Base-by-base conservation (phyloP, 2,329 filamentous ascomycete species). In the Hysterium pulicare region DNA sequence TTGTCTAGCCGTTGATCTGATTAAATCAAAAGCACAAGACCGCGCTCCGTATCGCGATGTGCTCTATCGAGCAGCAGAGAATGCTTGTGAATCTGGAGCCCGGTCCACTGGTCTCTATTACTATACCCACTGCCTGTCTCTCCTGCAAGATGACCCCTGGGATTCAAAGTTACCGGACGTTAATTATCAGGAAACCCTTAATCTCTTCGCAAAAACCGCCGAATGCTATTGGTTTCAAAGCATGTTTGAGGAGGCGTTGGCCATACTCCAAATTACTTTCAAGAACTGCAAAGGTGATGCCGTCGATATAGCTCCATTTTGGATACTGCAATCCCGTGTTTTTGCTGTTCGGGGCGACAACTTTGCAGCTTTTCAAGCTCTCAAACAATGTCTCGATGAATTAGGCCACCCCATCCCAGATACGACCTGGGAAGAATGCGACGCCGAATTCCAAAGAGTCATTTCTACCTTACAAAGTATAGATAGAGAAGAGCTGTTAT, bases 61-160 rank as follows among this genome's bases (percentile, higher is more conserved):
- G 8, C 73, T 97, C 6, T 86, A 83, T 58, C 82, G 89, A 41
- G 88, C 87, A 52, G 91, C 88, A 2, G 83, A 86, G 47, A 79
- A 78, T 5, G 87, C 90, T 1, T 80, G 84, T 21, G 88, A 94
- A 59, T 90, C 86, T 40, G 90, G 90, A 13, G 90, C 90, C 2
- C 78, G 87, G 42, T 82, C 84, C 2, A 93, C 89, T 2, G 88
- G 89, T 0, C 78, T 89, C 6, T 88, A 85, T 62, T 95, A 90
- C 58, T 95, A 89, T 64, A 79, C 78, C 33, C 80, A 82, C 41
- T 90, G 88, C 37, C 76, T 95, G 34, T 75, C 76, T 8, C 75
- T 97, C n/a, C 74, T 97, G 11, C 90, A 95, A 59, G 73, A 84
- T 5, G 71, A 87, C 40, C 83, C 87, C 1, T 97, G 91, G 91